phyloP scores from a whole-genome alignment of 2,329 filamentous ascomycete species.

The Calonectria pseudoreteaudii region DNA sequence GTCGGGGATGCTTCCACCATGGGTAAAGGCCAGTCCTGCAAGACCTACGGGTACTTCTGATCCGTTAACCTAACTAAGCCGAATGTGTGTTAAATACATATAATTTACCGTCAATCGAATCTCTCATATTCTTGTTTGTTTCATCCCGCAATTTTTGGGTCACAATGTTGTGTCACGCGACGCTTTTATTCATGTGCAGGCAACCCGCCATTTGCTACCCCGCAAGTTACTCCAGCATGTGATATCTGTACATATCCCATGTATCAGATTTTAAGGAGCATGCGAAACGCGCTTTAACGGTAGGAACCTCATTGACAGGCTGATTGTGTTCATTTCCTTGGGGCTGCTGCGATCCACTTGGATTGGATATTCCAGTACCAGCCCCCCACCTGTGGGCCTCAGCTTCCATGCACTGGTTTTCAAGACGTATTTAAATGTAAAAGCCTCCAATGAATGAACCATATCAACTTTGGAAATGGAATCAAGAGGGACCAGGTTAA shows the following conservation, averaged over 20 bases:
- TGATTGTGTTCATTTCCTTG: not conserved
- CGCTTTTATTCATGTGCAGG: not conserved
- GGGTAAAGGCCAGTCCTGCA: not conserved
- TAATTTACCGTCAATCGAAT: not conserved
- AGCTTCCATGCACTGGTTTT: too few relatives aligned
- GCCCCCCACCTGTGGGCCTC: too few relatives aligned
- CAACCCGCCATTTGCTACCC: not conserved
- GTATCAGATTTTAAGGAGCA: not conserved
- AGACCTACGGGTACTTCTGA: not conserved
- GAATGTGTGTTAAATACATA: not conserved
- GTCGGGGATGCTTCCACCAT: slow-evolving; percentile 6
- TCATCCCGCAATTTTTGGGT: not conserved
- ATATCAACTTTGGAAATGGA: too few relatives aligned
- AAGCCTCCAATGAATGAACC: too few relatives aligned
- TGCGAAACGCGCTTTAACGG: not conserved
- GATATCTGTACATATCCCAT: not conserved
- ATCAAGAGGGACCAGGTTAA: too few relatives aligned
- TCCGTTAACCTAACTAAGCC: not conserved
- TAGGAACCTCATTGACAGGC: not conserved
- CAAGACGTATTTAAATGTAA: too few relatives aligned
- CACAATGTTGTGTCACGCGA: not conserved
- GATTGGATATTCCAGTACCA: not conserved
- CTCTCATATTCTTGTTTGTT: not conserved
- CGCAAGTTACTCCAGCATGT: not conserved
- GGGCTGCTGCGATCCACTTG: not conserved